A percentile compares a stretch with the other conserved stretches of the same genome.
phyloP scores from a whole-genome alignment of 208 protist species.

The Angomonas desouzai region DNA sequence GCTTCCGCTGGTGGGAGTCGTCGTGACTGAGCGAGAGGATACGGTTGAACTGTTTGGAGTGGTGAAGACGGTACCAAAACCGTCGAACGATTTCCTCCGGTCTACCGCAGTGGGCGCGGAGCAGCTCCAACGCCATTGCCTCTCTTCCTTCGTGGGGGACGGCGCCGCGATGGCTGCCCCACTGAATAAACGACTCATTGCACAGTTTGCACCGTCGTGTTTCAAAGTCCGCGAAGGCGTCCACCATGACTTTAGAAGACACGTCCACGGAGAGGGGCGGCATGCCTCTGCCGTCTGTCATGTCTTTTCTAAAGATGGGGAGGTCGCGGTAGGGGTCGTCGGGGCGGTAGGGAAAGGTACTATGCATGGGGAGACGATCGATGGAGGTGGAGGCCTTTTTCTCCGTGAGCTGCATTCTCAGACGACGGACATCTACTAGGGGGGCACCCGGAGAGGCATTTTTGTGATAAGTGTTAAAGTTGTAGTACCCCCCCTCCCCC shows the following conservation, averaged over 20 bases:
- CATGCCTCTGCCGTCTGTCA: constrained; percentile 22
- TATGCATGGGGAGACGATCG: constrained; percentile 3
- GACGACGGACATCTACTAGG: neutral
- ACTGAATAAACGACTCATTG: constrained; percentile 78
- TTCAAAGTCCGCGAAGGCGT: constrained; percentile 80
- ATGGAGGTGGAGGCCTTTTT: neutral
- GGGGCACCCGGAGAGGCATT: neutral
- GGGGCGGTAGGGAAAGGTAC: constrained; percentile 12
- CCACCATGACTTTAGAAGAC: constrained; percentile 51
- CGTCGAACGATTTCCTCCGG: constrained; percentile 70
- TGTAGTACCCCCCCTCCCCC: constrained; percentile 20
- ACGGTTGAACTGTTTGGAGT: constrained; percentile 38
- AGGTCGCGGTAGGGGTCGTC: constrained; percentile 36
- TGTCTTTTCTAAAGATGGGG: constrained; percentile 69
- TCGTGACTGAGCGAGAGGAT: constrained; percentile 68
- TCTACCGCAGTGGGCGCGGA: constrained; percentile 76
- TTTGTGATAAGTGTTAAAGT: constrained; percentile 24
- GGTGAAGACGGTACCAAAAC: constrained; percentile 68
- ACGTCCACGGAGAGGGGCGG: constrained; percentile 62
- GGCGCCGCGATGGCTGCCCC: constrained; percentile 54
- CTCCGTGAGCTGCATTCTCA: neutral
- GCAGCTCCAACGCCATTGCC: constrained; percentile 72
- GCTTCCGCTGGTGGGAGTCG: constrained; percentile 65
- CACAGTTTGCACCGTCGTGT: constrained; percentile 80
- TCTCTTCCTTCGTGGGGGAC: constrained; percentile 75